A percentile compares a stretch with the other conserved stretches of the same genome.
Evolutionary conservation across 2,329 filamentous ascomycete species (phyloP).

Genomic region (Hymenoscyphus scutula): DNA sequence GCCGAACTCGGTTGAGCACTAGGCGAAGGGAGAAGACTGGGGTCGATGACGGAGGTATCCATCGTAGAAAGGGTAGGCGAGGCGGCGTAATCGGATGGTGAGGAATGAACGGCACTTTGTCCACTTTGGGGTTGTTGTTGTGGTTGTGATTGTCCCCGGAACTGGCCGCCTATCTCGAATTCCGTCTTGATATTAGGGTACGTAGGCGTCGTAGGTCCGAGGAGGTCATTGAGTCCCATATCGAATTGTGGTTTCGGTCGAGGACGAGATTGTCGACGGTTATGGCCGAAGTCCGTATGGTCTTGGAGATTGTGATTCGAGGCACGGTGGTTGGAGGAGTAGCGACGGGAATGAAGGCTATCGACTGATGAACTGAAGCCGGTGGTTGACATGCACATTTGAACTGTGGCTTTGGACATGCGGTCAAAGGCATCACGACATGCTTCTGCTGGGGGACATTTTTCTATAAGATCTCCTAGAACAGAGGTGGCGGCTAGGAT

Average conservation of each 20-base stretch:
- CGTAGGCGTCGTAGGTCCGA: slow-evolving; percentile 17
- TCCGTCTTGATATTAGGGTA: slow-evolving; percentile 21
- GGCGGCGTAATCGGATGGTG: slow-evolving; percentile 27
- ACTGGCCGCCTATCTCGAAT: slow-evolving; percentile 19
- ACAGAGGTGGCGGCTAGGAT: slow-evolving; percentile 91
- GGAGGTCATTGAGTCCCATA: slow-evolving; percentile 36
- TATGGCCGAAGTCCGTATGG: slow-evolving; percentile 17
- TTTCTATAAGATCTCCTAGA: slow-evolving; percentile 85
- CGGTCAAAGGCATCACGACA: slow-evolving; percentile 93
- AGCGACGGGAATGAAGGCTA: slow-evolving; percentile 27
- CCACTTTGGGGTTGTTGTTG: slow-evolving; percentile 2
- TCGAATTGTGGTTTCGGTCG: slow-evolving; percentile 35
- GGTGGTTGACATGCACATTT: slow-evolving; percentile 84
- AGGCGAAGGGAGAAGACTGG: slow-evolving; percentile 30
- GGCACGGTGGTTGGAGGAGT: slow-evolving; percentile 13
- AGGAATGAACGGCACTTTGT: slow-evolving; percentile 5
- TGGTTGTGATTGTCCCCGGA: slow-evolving; percentile 7
- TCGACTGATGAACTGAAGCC: slow-evolving; percentile 33
- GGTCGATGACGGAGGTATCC: slow-evolving; percentile 32
- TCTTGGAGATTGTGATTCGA: neutral
- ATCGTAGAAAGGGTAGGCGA: slow-evolving; percentile 29
- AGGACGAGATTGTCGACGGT: slow-evolving; percentile 21
- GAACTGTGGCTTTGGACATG: slow-evolving; percentile 91
- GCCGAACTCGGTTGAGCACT: slow-evolving; percentile 7
- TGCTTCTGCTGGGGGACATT: slow-evolving; percentile 91